These are phyloP conservation scores for Penicillium sp. DNA, from an alignment of 2,329 filamentous ascomycete species.

Conservation along the genomic window DNA sequence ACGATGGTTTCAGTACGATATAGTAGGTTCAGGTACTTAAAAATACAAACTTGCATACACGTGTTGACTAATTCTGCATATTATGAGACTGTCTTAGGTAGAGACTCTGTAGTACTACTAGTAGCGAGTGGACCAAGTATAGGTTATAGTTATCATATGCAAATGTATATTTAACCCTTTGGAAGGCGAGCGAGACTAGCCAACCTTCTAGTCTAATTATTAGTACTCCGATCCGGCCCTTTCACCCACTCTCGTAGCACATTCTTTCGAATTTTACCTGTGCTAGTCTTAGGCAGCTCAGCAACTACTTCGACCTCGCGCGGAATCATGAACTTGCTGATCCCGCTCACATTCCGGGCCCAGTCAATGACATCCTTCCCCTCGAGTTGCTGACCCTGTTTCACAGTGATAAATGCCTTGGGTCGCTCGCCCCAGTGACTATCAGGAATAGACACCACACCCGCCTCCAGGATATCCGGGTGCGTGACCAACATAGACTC, in stretches of 20 bases:
- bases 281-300: constrained; percentile 95
- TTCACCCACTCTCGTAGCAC: constrained; percentile 85
- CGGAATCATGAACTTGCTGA: constrained; percentile 88
- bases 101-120: too few species aligned
- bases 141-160: too few species aligned
- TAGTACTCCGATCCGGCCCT: constrained; percentile 43
- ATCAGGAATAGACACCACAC: constrained; percentile 85
- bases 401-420: constrained; percentile 87
- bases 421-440: constrained; percentile 95
- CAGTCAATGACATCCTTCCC: constrained; percentile 78
- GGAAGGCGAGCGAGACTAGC: too few species aligned
- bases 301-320: constrained; percentile 75
- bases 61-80: too few species aligned
- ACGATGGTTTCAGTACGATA: too few species aligned
- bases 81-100: too few species aligned
- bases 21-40: too few species aligned
- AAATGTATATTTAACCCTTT: too few species aligned
- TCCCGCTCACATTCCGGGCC: constrained; percentile 78
- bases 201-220: not conserved
- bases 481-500: constrained; percentile 89
- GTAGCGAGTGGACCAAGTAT: too few species aligned
- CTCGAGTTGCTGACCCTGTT: constrained; percentile 64
- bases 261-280: constrained; percentile 96
- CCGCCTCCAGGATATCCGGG: constrained; percentile 86
- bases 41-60: too few species aligned